Conservation (phyloP, 2,329 filamentous ascomycete genomes). For the Catunica adiposa region DNA sequence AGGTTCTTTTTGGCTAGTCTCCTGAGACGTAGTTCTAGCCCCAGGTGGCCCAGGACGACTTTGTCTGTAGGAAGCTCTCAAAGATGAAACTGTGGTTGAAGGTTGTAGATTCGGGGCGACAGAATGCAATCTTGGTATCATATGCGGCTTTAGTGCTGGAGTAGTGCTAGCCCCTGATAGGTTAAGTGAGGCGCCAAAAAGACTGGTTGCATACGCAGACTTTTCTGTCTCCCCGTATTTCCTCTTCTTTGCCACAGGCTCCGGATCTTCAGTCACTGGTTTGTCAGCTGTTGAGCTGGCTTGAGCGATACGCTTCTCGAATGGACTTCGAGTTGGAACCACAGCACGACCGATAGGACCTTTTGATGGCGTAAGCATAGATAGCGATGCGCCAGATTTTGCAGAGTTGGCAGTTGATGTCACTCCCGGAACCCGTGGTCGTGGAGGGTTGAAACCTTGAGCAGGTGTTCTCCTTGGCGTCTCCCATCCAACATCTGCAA, state of each 20-base stretch:
- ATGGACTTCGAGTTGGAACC: constrained; percentile 5
- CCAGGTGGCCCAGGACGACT: not conserved
- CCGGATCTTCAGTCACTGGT: not conserved
- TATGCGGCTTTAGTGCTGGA: not conserved
- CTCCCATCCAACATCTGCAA: constrained; percentile 9
- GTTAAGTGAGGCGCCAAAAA: constrained; percentile 32
- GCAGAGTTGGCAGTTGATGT: not conserved
- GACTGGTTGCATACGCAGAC: constrained; percentile 31
- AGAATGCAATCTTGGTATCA: constrained; percentile 10
- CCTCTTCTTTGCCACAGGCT: constrained; percentile 15
- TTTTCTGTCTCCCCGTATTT: constrained; percentile 20
- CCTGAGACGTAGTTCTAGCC: not conserved
- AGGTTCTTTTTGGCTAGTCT: not conserved
- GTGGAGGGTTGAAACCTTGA: constrained; percentile 4
- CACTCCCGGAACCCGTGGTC: not conserved
- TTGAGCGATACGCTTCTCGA: constrained; percentile 9
- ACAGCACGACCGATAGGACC: constrained; percentile 8
- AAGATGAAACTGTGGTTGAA: not conserved
- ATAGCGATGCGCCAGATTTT: no score
- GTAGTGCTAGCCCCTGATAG: constrained; percentile 17
- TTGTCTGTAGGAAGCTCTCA: constrained; percentile 6
- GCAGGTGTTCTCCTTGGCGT: not conserved
- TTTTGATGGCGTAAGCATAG: constrained; percentile 6
- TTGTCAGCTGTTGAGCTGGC: not conserved
- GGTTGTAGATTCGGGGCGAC: not conserved